These are phyloP conservation scores for Boletus subparvulus DNA, from an alignment of 768 basidiomycete genomes.

Conservation along the genomic window DNA sequence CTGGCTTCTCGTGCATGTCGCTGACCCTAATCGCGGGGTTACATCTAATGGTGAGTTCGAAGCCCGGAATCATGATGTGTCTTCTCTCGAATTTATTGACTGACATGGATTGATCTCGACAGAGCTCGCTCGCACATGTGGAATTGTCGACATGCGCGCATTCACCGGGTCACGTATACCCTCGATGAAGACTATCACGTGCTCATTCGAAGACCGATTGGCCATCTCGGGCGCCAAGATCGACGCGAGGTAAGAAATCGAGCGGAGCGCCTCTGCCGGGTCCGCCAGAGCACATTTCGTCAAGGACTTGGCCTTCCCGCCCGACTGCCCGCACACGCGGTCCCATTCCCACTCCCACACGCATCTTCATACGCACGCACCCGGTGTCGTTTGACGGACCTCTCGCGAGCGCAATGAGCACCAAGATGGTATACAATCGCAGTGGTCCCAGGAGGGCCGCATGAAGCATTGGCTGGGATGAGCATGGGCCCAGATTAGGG, in stretches of 20 bases:
- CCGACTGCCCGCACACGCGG: conserved; percentile 2
- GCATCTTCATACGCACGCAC: conserved; percentile 41
- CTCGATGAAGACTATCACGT: conserved; percentile 79
- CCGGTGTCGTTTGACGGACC: conserved; percentile 61
- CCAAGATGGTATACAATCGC: conserved; percentile 52
- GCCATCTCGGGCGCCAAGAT: conserved; percentile 58
- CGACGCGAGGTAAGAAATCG: conserved; percentile 70
- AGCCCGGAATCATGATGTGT: too few species aligned
- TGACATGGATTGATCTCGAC: too few species aligned
- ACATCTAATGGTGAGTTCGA: too few species aligned
- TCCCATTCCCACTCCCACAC: not conserved
- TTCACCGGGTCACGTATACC: conserved; percentile 56
- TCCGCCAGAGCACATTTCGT: conserved; percentile 20
- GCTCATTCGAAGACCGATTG: conserved; percentile 62
- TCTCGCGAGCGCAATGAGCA: conserved; percentile 68
- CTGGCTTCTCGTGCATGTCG: too few species aligned
- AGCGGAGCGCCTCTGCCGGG: conserved; percentile 51
- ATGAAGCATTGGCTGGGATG: too few species aligned
- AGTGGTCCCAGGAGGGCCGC: not conserved
- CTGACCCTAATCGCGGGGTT: too few species aligned
- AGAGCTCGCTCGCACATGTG: conserved; percentile 64
- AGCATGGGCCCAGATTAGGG: too few species aligned
- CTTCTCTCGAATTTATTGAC: too few species aligned
- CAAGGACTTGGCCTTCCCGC: conserved; percentile 16
- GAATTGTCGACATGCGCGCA: conserved; percentile 76